phyloP scores from a whole-genome alignment of 371 early-diverging fungal genomes.

The Sporodiniella umbellata region DNA sequence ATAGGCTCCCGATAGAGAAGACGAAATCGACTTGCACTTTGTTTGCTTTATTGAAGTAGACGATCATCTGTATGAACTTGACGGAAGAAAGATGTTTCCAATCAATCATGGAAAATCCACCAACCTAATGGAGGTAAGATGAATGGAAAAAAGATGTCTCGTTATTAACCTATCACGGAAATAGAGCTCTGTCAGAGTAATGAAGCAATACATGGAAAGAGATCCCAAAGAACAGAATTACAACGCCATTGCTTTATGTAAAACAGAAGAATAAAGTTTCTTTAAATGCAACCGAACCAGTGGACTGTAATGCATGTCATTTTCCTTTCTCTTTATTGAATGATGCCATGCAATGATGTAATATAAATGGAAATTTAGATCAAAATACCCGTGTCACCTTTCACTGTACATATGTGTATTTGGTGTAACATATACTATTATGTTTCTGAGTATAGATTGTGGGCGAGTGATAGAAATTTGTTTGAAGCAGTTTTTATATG shows the following conservation, averaged over 20 bases:
- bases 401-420: no score
- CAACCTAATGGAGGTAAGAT: conserved; percentile 56
- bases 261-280: conserved; percentile 12
- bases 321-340: no score
- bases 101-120: conserved; percentile 77
- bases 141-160: no score
- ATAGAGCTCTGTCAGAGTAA: conserved; percentile 64
- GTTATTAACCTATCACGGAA: neutral
- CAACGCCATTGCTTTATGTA: conserved; percentile 63
- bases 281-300: no score
- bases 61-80: conserved; percentile 82
- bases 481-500: no score
- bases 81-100: conserved; percentile 80
- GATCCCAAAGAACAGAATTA: conserved; percentile 69
- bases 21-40: conserved; percentile 80
- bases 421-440: no score
- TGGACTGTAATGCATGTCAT: no score
- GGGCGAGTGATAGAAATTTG: no score
- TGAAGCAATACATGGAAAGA: conserved; percentile 68
- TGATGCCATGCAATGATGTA: no score
- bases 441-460: no score
- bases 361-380: neutral
- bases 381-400: neutral
- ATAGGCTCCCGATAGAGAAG: conserved; percentile 65
- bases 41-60: conserved; percentile 75